Evolutionary conservation across 345 rosid species (phyloP), one percentile per base, ranked within the genome.

Genomic region (Salix viminalis): DNA sequence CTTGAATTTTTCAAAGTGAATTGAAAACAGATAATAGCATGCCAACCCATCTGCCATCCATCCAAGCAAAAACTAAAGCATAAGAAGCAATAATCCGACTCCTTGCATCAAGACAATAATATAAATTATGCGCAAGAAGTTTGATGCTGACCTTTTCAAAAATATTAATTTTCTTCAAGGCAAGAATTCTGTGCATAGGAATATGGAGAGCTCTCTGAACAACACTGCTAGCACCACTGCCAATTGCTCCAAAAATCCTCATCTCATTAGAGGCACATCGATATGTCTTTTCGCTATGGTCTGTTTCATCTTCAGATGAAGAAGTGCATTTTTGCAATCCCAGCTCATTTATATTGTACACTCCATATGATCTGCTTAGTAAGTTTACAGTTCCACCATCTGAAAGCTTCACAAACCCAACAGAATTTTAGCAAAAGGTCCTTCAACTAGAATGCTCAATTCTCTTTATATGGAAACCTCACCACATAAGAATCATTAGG

Each of bases 181-280:
- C 97, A n/a, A 95, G 84, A 71, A 93, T 89, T 76, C 90, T 85
- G 65, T 95, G 97, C 19, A 87, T 87, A 4, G 99, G 99, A 62
- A 95, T 87, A 82, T 93, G 99, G 75, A 95, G 87, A 77, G 97
- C 99, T 79, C 99, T 90, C 84, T 90, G 99, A 81, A 95, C 99
- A 74, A 95, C 96, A 56, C 99, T 95, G 83, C 99, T 95, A 30
- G 99, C 99, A 58, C 97, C 97, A 69, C 93, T 93, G 32, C 99
- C 97, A 66, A 95, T 95, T 67, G 97, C 92, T 76, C 99, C 99
- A 71, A 89, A 95, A 75, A 89, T 83, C 75, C 92, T 83, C 99
- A 95, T 95, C 85, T 95, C 99, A 67, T 88, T 85, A 10, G 99
- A 95, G 71, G 97, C 99, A 88, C 97, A 93, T 65, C 82, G 86